Base-by-base conservation (phyloP, 805 yeast species). In the Myxozyma melibiosi region DNA sequence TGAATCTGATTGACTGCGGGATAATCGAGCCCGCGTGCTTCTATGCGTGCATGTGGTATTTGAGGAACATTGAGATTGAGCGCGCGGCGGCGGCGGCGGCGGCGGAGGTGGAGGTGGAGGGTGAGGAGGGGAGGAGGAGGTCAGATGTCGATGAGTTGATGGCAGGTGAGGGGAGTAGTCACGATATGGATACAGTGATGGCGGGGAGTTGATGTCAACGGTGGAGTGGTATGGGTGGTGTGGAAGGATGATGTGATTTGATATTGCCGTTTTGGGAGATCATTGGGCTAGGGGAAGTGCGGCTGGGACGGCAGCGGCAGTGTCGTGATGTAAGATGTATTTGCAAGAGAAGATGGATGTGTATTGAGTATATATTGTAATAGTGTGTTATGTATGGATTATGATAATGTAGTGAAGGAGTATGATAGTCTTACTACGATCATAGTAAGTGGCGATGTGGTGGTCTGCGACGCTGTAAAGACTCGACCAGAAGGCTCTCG, bases 21-120 rank as follows among this genome's bases (percentile, higher is more conserved):
- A 40, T 58, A 14, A 45, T 58, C 11, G 61, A 58, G 42, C 63
- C 63, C 25, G 58, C 55, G 24, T 51, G 56, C 24, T 51, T 58
- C 8, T 58, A 51, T 20, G 49, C 63, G 16, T 55, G 63, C 38
- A 57, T 57, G 63, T 16, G 35, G 45, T 58, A 57, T 33, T 28
- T 58, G 55, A 43, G 40, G 43, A 35, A 31, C 24, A 28, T 25
- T 16, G 53, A 40, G 25, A 45, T 41, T 13, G 60, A 51, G 31
- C 24, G 28, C 20, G 27, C 38, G 24, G 45, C 37, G 25, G 28
- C 39, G 5, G 52, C 24, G n/a, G 45, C 39, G 37, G 30, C 45
- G 14, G 52, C 39, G 8, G 31, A 8, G 31, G 30, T 16, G 2
- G 38, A 4, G 18, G 35, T 38, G 9, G 50, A 33, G 22, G 42